Conservation (phyloP, 768 basidiomycete genomes). For the Panaeolus papilionaceus region DNA sequence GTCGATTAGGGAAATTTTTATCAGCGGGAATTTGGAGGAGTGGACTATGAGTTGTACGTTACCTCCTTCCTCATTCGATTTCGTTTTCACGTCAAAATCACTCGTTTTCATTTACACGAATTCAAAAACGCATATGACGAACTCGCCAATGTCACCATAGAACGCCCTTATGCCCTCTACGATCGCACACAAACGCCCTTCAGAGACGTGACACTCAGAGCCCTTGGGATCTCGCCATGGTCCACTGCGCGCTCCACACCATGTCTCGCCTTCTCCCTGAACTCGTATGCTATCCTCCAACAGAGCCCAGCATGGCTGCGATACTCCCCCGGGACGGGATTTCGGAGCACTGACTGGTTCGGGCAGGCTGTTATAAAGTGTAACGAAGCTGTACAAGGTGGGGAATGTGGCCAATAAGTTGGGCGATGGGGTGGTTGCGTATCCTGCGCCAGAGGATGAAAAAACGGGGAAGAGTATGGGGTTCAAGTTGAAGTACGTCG, state of each 20-base stretch:
- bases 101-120: constrained; percentile 27
- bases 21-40: too few species aligned
- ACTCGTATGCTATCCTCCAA: constrained; percentile 47
- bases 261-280: constrained; percentile 44
- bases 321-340: constrained; percentile 29
- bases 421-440: constrained; percentile 32
- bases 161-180: constrained; percentile 29
- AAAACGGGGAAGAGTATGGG: constrained; percentile 28
- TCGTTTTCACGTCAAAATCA: too few species aligned
- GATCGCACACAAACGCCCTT: constrained; percentile 17
- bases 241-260: constrained; percentile 42
- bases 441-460: constrained; percentile 28
- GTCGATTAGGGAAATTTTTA: too few species aligned
- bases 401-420: constrained; percentile 30
- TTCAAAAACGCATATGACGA: constrained; percentile 32
- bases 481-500: constrained; percentile 30
- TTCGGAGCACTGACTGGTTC: constrained; percentile 29
- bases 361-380: constrained; percentile 30
- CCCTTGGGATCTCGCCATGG: constrained; percentile 41
- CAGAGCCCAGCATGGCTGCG: constrained; percentile 39
- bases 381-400: constrained; percentile 40
- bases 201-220: constrained; percentile 23
- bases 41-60: too few species aligned
- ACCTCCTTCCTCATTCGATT: too few species aligned
- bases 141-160: constrained; percentile 31